Evolutionary conservation across 768 basidiomycete species (phyloP), one percentile per base, ranked within the genome.

Genomic region (Podaxis sp.): DNA sequence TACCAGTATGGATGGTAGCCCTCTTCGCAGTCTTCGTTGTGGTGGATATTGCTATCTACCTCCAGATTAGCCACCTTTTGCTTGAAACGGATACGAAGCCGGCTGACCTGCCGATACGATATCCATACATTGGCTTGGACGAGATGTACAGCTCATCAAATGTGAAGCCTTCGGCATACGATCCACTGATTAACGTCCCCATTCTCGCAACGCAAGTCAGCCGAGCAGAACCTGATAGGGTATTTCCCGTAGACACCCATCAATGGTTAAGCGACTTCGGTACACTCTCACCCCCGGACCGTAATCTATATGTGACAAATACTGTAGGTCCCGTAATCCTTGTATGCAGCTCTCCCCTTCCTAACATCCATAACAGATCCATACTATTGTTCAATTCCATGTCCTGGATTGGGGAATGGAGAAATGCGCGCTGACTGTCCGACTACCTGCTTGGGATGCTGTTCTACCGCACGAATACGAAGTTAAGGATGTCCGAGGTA

Each of bases 321-420:
- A 56, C 63, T 30, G 72, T 71, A 64, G 17, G 68, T 65, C 13
- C 48, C 28, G 22, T 24, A 46, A 24, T 22, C 38, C 33, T 24
- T 46, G 33, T 11, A 46, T 10, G n/a, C 13, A 20, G 48, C 20
- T 30, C 46, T 37, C 30, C 30, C 22, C 12, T 3, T 30, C 13
- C 49, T 54, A 40, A 60, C 15, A 44, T 13, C 49, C 38, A 15
- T 15, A 55, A 30, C 50, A 73, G 72, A 58, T 73, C 13, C 63
- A 68, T 49, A 73, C 71, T 15, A 58, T 73, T 1, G 49, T 63
- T 3, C 72, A 73, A 46, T 72, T 70, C 40, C 64, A 69, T 48
- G 61, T 73, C 33, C 60, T 73, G 6, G 72, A 73, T 67, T 73
- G 70, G 60, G 72, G 72, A 26, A 73, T 71, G 72, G 72, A 73